Conservation (phyloP, 495 filamentous ascomycete genomes). For the Aspergillus steynii region DNA sequence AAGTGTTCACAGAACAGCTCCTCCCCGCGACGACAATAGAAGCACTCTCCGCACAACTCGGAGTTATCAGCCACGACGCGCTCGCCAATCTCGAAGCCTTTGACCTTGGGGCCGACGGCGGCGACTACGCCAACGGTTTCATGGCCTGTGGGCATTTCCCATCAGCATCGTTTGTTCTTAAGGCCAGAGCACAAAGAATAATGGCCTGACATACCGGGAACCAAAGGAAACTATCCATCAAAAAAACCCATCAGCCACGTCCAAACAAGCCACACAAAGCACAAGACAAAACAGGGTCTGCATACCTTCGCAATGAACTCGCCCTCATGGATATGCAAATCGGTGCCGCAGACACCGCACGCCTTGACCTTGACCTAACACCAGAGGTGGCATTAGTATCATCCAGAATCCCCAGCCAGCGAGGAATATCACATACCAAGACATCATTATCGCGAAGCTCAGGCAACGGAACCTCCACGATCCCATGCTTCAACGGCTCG, state of each 20-base stretch:
- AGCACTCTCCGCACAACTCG: conserved; percentile 70
- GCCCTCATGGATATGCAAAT: conserved; percentile 66
- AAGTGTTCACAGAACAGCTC: conserved; percentile 71
- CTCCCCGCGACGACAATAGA: conserved; percentile 71
- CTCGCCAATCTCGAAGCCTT: conserved; percentile 64
- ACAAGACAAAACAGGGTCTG: neutral
- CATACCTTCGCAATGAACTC: conserved; percentile 61
- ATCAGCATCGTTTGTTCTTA: conserved; percentile 8
- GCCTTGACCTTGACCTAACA: conserved; percentile 56
- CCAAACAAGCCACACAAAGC: neutral
- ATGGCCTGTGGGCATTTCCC: conserved; percentile 26
- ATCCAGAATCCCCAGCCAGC: neutral
- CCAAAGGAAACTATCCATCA: conserved; percentile 50
- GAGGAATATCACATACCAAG: conserved; percentile 36
- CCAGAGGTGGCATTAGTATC: neutral
- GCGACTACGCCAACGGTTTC: conserved; percentile 55
- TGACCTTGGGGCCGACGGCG: conserved; percentile 57
- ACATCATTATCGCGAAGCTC: conserved; percentile 60
- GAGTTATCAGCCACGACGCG: conserved; percentile 58
- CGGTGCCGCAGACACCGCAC: conserved; percentile 70
- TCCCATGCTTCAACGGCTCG: conserved; percentile 57
- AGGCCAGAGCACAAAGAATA: neutral
- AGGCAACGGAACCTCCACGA: conserved; percentile 63
- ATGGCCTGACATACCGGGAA: conserved; percentile 38
- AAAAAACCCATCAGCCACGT: neutral